Conservation (phyloP, 2,329 filamentous ascomycete genomes). For the Paraphaeosphaeria sporulosa region DNA sequence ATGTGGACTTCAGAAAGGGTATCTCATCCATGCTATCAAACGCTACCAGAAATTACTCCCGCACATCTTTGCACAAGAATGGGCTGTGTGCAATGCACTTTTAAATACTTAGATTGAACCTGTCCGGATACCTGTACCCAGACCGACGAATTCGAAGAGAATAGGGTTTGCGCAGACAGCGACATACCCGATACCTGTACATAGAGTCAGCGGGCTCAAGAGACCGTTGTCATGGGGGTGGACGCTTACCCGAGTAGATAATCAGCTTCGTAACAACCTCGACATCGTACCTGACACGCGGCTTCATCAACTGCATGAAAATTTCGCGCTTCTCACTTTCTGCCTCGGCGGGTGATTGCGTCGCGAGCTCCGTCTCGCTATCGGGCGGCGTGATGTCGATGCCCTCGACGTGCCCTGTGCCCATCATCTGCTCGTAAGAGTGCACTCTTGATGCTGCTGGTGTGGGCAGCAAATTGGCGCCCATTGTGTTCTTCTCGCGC, state of each 20-base stretch:
- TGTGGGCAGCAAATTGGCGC: constrained; percentile 57
- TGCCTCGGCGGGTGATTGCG: constrained; percentile 37
- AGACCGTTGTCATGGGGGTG: too few relatives aligned
- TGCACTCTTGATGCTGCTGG: constrained; percentile 59
- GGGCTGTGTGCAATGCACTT: neutral
- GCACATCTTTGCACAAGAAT: neutral
- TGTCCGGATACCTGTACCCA: constrained; percentile 47
- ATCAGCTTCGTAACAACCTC: constrained; percentile 97
- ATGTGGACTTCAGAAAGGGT: neutral
- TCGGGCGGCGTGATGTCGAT: constrained; percentile 34
- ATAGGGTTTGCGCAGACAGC: constrained; percentile 78
- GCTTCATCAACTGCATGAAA: constrained; percentile 83
- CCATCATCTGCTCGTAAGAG: constrained; percentile 78
- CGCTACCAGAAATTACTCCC: neutral
- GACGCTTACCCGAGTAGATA: constrained; percentile 83
- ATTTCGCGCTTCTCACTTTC: constrained; percentile 66
- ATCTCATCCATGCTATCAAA: neutral
- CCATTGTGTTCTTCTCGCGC: constrained; percentile 44
- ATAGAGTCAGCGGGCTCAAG: constrained; percentile 3
- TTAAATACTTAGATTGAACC: constrained; percentile 5
- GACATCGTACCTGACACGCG: constrained; percentile 94
- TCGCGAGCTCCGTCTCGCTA: constrained; percentile 42
- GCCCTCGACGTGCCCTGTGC: constrained; percentile 61
- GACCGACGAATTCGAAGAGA: constrained; percentile 70
- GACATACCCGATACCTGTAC: constrained; percentile 79